Evolutionary conservation across 108 stramenopile species (phyloP), one percentile per base, ranked within the genome.

Genomic region (Cyclotella sp.): DNA sequence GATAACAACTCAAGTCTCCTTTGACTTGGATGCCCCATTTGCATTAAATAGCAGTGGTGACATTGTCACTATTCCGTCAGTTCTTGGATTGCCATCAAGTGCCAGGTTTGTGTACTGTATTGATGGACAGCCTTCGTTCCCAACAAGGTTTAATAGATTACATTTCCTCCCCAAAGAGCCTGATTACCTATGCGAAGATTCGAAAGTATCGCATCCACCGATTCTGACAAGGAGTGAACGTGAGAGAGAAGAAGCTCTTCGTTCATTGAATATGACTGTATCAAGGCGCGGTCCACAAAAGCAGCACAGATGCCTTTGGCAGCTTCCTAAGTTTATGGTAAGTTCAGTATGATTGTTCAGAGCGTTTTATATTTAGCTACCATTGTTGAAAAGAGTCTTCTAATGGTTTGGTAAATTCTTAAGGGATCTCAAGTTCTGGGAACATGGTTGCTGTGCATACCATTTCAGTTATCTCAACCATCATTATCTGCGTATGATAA

Each of bases 51-150:
- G 61, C 1, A 65, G 77, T 41, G 92, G 94, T 28, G 94, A 95
- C 79, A 75, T 89, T 54, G 91, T 95, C 4, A 92, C 92, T 3
- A 68, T 78, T 18, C 92, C 94, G 9, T 85, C 87, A 15, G 40
- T 73, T 51, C 43, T 61, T 19, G 77, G 82, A 49, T 78, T 95
- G 39, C 89, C 79, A 18, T 26, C 53, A 27, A 77, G 75, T 52
- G 49, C 77, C 14, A 79, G 88, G 30, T 95, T 85, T 71, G 58
- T 82, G 12, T 95, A 95, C 67, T 90, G 85, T 63, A 58, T 89
- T 53, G 91, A 95, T 68, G 94, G 94, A n/a, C 91, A 90, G 70
- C 88, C 92, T 15, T 86, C 87, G 42, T 95, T 95, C 61, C 94
- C 94, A 39, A 89, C 92, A 63, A 73, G 58, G 52, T 59, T 95